Evolutionary conservation across 805 yeast genomes (phyloP).

Genomic region (Candida ipomoeae): DNA sequence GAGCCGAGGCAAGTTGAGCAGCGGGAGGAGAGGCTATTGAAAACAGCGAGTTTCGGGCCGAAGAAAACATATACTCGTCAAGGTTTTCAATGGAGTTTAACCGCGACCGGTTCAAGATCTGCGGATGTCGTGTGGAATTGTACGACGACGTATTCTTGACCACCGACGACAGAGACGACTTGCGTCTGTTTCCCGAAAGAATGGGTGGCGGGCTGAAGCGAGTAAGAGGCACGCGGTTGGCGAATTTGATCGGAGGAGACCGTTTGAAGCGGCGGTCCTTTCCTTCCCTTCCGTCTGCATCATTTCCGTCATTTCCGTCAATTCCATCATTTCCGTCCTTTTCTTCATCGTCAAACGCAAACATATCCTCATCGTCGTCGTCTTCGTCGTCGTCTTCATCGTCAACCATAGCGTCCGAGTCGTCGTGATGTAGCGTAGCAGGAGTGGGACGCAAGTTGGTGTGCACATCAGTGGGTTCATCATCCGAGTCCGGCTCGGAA

Average conservation of each 20-base stretch:
- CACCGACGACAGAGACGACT: slow-evolving; percentile 26
- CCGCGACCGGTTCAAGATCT: slow-evolving; percentile 35
- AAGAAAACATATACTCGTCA: slow-evolving; percentile 39
- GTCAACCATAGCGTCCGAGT: slow-evolving; percentile 30
- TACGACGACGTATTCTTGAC: slow-evolving; percentile 19
- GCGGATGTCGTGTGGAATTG: slow-evolving; percentile 21
- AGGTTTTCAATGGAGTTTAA: slow-evolving; percentile 40
- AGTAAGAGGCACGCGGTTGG: slow-evolving; percentile 35
- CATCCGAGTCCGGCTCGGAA: slow-evolving; percentile 29
- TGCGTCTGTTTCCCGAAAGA: slow-evolving; percentile 22
- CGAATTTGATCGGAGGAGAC: slow-evolving; percentile 39
- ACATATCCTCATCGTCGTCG: slow-evolving; percentile 23
- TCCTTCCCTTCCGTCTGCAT: slow-evolving; percentile 8
- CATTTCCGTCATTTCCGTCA: slow-evolving; percentile 1
- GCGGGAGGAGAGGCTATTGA: slow-evolving; percentile 31
- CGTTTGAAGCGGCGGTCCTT: slow-evolving; percentile 11
- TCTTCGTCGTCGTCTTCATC: slow-evolving; percentile 40
- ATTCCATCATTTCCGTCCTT: no score
- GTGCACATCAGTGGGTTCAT: slow-evolving; percentile 17
- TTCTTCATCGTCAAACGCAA: slow-evolving; percentile 23
- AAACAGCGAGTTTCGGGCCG: slow-evolving; percentile 34
- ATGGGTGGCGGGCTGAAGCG: slow-evolving; percentile 38
- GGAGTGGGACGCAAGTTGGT: neutral
- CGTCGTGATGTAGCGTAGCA: slow-evolving; percentile 16
- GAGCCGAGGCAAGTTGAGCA: slow-evolving; percentile 18